A percentile compares a stretch with the other conserved stretches of the same genome.
Conservation (phyloP, 495 filamentous ascomycete species). For the Melanomma pulvis-pyrius region DNA sequence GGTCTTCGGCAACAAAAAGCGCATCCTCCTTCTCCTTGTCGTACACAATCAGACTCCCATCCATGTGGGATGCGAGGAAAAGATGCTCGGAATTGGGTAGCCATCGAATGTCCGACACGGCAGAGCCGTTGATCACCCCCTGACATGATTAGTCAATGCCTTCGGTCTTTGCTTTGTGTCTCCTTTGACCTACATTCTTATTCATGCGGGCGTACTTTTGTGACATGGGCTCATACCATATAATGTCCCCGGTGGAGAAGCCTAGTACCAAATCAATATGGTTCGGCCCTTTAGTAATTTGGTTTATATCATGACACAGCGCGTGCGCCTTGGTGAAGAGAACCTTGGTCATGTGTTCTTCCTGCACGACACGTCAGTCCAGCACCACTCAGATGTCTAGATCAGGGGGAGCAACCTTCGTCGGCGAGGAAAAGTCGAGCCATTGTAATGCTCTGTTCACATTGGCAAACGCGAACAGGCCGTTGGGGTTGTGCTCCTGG, state of each 20-base stretch:
- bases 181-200: conserved; percentile 68
- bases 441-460: conserved; percentile 91
- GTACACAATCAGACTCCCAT: conserved; percentile 92
- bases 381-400: neutral
- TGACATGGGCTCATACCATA: conserved; percentile 98
- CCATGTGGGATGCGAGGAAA: conserved; percentile 90
- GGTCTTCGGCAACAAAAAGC: conserved; percentile 62
- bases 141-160: conserved; percentile 40
- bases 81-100: conserved; percentile 91
- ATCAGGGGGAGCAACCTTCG: conserved; percentile 51
- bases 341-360: conserved; percentile 90
- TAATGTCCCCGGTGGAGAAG: conserved; percentile 92
- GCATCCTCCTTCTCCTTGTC: conserved; percentile 99
- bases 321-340: conserved; percentile 95
- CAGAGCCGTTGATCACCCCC: conserved; percentile 82
- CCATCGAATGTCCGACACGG: conserved; percentile 88
- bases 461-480: conserved; percentile 88
- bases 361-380: conserved; percentile 39
- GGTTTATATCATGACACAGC: conserved; percentile 91
- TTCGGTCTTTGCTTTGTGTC: neutral
- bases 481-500: conserved; percentile 74
- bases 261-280: conserved; percentile 94
- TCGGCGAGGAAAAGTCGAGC: conserved; percentile 67
- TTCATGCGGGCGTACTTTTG: conserved; percentile 95
- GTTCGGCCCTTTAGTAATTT: conserved; percentile 70